phyloP scores from a whole-genome alignment of 2,329 filamentous ascomycete species.

The Dothistroma septosporum region DNA sequence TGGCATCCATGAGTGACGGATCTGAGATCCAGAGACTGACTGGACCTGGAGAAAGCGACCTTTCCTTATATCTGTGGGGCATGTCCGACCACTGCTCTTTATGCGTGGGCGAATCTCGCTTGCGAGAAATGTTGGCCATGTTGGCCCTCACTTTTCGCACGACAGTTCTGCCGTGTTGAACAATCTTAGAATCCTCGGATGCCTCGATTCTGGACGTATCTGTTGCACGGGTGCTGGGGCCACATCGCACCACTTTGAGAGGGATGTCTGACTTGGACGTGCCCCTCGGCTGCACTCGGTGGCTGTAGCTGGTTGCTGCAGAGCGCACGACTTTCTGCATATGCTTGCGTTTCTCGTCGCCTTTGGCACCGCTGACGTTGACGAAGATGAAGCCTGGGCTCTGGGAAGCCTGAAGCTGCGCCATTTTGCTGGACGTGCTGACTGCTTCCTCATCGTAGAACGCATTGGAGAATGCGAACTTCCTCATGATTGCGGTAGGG shows the following conservation, averaged over 20 bases:
- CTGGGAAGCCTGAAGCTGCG: conserved; percentile 11
- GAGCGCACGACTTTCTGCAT: conserved; percentile 19
- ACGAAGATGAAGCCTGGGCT: conserved; percentile 20
- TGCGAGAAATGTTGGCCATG: conserved; percentile 6
- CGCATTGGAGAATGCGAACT: conserved; percentile 21
- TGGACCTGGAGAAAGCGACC: conserved; percentile 13
- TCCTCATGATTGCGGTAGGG: background rate
- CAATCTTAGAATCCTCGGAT: background rate
- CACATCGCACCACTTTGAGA: conserved; percentile 3
- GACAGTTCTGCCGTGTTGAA: background rate
- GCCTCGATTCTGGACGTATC: background rate
- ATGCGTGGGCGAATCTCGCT: background rate
- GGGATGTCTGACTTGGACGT: conserved; percentile 11
- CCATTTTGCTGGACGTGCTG: conserved; percentile 10
- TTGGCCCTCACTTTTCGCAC: background rate
- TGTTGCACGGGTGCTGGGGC: background rate
- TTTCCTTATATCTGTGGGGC: background rate
- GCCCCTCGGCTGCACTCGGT: conserved; percentile 19
- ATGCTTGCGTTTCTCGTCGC: conserved; percentile 15
- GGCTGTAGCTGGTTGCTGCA: conserved; percentile 20
- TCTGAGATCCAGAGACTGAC: conserved; percentile 14
- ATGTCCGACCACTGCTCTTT: conserved; percentile 1
- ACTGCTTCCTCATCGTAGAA: conserved; percentile 18
- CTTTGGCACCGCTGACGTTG: conserved; percentile 12
- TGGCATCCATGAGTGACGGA: conserved; percentile 16